Evolutionary conservation across 2,329 filamentous ascomycete species (phyloP), one percentile per base, ranked within the genome.

Genomic region (Dendryphion nanum): DNA sequence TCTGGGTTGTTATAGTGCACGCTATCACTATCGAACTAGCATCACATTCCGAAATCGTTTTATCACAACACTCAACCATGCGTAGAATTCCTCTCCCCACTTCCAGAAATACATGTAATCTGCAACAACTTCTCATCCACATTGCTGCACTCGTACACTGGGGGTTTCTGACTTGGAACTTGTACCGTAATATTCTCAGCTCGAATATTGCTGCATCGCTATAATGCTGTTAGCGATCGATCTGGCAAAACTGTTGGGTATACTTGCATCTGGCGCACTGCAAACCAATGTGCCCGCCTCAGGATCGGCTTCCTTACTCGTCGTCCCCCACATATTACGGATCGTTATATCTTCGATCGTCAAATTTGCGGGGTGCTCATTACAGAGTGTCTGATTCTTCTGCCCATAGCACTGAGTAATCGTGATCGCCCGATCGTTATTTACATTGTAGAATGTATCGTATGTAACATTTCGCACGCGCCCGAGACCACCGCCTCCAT

Each of bases 391-490:
- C 34, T 76, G 53, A 51, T 83, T 82, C 43, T 69, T 75, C 61
- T 82, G 78, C 6, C 78, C 78, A 43, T 83, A 82, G 67, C 80
- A 83, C 56, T 83, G 80, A n/a, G 79, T 79, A 33, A 83, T 68
- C 42, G 81, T 77, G 46, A 84, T 78, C 2, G 78, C 78, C 51
- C 79, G 82, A 54, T 85, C 82, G 44, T 83, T 81, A 43, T 84
- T 82, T 23, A 72, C 62, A 42, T 82, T 70, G 24, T 66, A 55
- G 67, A 85, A 81, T 4, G 69, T 72, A 40, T 84, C 77, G 57
- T 83, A 86, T 1, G 82, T 85, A 43, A 86, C 74, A 57, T 86
- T 86, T 40, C 71, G 72, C 32, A 86, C 82, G 26, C 70, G 68
- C 18, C 83, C 81, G 4, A 62, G 63, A 24, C 82, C 82, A 14